Percentiles rank a stretch among this genome's conserved stretches.
These are phyloP conservation scores for Boletus sp. DNA, from an alignment of 1,284 basidiomycete species.

Conservation along the genomic window DNA sequence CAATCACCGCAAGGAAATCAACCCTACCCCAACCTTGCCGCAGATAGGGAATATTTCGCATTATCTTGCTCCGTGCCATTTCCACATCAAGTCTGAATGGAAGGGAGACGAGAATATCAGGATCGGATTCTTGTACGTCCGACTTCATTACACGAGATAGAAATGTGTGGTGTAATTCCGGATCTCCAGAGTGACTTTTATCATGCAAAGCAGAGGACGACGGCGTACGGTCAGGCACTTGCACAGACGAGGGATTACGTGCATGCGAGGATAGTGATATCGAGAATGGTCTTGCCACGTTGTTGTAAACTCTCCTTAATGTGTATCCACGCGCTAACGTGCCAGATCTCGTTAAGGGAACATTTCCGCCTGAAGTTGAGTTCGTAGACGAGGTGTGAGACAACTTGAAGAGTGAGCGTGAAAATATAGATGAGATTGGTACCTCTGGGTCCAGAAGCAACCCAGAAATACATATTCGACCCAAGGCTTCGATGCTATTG, in stretches of 20 bases:
- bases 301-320: slow-evolving; percentile 29
- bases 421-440: slow-evolving; percentile 52
- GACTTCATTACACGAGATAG: slow-evolving; percentile 48
- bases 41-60: slow-evolving; percentile 76
- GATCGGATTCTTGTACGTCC: slow-evolving; percentile 33
- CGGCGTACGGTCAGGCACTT: slow-evolving; percentile 1
- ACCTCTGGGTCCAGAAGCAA: slow-evolving; percentile 87
- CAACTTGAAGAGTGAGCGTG: slow-evolving; percentile 39
- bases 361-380: slow-evolving; percentile 3
- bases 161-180: slow-evolving; percentile 41
- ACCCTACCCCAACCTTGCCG: slow-evolving; percentile 94
- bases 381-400: slow-evolving; percentile 28
- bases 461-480: slow-evolving; percentile 89
- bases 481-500: slow-evolving; percentile 76
- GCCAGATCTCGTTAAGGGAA: slow-evolving; percentile 16
- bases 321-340: slow-evolving; percentile 31
- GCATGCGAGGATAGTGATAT: slow-evolving; percentile 26
- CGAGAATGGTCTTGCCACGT: slow-evolving; percentile 34
- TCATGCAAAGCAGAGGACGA: not conserved
- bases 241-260: slow-evolving; percentile 6
- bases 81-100: slow-evolving; percentile 66
- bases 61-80: slow-evolving; percentile 50
- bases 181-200: not conserved
- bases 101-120: slow-evolving; percentile 44
- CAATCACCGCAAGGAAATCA: slow-evolving; percentile 80